Conservation (phyloP, 106 monocot genomes). For the Phalaenopsis equestris region DNA sequence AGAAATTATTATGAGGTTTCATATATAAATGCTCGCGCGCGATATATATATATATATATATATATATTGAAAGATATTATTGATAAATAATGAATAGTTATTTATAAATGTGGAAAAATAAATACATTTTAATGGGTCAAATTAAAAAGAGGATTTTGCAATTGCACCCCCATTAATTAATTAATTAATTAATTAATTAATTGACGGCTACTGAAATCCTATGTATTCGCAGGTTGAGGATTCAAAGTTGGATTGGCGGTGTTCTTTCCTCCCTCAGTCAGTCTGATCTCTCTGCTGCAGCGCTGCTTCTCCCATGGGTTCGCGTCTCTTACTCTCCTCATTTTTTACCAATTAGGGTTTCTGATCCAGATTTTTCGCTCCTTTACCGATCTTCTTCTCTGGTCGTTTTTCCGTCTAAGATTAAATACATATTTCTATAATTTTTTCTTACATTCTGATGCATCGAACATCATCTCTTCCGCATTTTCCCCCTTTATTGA, state of each 20-base stretch:
- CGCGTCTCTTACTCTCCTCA: background rate
- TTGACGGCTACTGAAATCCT: too few species aligned
- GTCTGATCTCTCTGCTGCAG: background rate
- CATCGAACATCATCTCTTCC: background rate
- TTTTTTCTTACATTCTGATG: background rate
- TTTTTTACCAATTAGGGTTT: background rate
- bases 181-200: too few species aligned
- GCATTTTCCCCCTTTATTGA: background rate
- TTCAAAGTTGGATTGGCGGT: background rate
- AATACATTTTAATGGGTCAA: too few species aligned
- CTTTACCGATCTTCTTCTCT: background rate
- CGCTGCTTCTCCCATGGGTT: background rate
- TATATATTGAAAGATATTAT: too few species aligned
- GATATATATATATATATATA: too few species aligned
- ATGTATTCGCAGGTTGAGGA: background rate
- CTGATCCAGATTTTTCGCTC: background rate
- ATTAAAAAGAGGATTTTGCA: too few species aligned
- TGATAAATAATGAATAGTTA: too few species aligned
- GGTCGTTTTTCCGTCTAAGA: background rate
- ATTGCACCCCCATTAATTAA: too few species aligned
- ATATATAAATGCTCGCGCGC: too few species aligned
- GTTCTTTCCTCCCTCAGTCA: too few species aligned
- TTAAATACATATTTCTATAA: background rate
- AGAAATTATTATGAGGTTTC: too few species aligned
- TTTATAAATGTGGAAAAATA: too few species aligned